Percentiles rank a stretch among this genome's conserved stretches.
phyloP scores from a whole-genome alignment of 768 basidiomycete species.

The Phlebiopsis gigantea region DNA sequence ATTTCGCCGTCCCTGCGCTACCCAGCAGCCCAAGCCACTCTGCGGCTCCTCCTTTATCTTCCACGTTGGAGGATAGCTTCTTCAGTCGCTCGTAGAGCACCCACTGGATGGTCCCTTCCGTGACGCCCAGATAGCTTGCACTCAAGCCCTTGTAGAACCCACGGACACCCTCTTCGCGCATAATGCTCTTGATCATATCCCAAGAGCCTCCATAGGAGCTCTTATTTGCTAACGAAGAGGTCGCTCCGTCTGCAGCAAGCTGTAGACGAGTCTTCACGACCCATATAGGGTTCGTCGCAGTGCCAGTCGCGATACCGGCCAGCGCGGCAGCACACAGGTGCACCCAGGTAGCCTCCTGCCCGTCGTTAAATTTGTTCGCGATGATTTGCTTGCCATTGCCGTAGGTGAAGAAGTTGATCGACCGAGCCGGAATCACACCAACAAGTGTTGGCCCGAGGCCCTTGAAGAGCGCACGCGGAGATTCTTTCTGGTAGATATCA shows the following conservation, averaged over 20 bases:
- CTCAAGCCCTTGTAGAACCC: constrained; percentile 96
- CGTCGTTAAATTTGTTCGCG: constrained; percentile 72
- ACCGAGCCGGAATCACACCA: constrained; percentile 91
- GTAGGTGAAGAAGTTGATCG: constrained; percentile 97
- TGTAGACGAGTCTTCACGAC: constrained; percentile 97
- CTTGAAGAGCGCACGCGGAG: constrained; percentile 85
- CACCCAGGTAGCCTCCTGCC: constrained; percentile 78
- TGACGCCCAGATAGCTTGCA: constrained; percentile 93
- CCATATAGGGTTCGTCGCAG: constrained; percentile 98
- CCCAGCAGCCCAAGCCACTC: constrained; percentile 84
- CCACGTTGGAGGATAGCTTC: constrained; percentile 46
- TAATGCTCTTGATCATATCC: constrained; percentile 64
- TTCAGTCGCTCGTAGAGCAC: constrained; percentile 93
- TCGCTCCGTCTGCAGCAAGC: constrained; percentile 37
- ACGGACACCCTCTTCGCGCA: constrained; percentile 72
- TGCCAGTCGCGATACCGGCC: constrained; percentile 83
- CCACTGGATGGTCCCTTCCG: constrained; percentile 97
- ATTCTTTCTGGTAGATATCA: constrained; percentile 86
- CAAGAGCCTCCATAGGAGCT: constrained; percentile 48
- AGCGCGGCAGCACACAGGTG: constrained; percentile 82
- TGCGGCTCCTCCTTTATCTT: constrained; percentile 48
- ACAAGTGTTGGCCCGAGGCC: constrained; percentile 93
- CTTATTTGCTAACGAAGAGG: constrained; percentile 8
- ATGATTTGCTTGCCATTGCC: constrained; percentile 94
- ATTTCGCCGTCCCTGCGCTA: constrained; percentile 90